phyloP scores from a whole-genome alignment of 2,329 filamentous ascomycete genomes.

The Aspergillus brasiliensis region DNA sequence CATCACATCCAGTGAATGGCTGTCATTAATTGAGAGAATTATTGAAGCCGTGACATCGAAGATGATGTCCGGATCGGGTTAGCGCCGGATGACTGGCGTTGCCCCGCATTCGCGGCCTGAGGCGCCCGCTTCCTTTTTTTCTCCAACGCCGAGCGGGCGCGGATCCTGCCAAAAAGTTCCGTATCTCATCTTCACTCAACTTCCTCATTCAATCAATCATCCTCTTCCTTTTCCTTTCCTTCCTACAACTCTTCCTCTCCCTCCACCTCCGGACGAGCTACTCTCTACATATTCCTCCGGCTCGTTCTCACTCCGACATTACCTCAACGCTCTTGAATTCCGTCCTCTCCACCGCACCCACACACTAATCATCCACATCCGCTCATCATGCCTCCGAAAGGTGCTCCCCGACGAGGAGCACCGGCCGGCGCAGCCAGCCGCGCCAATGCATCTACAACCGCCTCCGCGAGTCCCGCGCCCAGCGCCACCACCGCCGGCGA shows the following conservation, averaged over 20 bases:
- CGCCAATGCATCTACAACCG: slow-evolving; percentile 16
- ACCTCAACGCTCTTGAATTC: neutral
- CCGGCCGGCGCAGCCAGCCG: slow-evolving; percentile 22
- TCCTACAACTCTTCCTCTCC: neutral
- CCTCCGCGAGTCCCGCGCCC: slow-evolving; percentile 19
- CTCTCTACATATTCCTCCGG: neutral
- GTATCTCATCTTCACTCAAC: neutral
- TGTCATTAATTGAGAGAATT: neutral
- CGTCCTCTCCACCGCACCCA: neutral
- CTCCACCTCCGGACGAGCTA: neutral
- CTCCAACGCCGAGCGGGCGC: slow-evolving; percentile 6
- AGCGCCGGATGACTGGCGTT: neutral
- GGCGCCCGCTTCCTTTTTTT: slow-evolving; percentile 20
- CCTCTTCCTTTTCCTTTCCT: neutral
- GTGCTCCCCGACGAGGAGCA: slow-evolving; percentile 28
- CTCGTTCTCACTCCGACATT: neutral
- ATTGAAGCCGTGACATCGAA: too few relatives aligned
- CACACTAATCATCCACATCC: neutral
- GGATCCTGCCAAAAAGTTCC: slow-evolving; percentile 8
- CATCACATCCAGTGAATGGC: neutral
- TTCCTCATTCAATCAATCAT: neutral
- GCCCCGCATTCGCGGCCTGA: slow-evolving; percentile 19
- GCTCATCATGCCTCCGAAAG: slow-evolving; percentile 38
- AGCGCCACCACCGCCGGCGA: slow-evolving; percentile 11
- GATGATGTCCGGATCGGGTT: slow-evolving; percentile 6